Conservation (phyloP, 78 protist genomes). For the Dictyostelium brefeldianum region DNA sequence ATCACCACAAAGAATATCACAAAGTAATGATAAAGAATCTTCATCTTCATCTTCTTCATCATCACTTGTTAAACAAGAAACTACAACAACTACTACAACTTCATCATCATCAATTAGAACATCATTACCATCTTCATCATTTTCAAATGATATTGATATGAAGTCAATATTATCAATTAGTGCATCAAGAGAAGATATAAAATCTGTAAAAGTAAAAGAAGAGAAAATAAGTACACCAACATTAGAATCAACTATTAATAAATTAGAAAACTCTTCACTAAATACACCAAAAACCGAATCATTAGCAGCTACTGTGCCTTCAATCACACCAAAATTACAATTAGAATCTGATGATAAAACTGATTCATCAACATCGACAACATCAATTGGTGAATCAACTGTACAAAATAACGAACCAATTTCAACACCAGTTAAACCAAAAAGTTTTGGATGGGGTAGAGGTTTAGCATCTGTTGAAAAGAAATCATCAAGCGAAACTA, state of each 20-base stretch:
- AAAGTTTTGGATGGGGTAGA: conserved; percentile 31
- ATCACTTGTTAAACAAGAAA: neutral
- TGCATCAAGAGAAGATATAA: neutral
- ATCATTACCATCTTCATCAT: neutral
- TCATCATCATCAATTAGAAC: neutral
- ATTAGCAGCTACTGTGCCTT: neutral
- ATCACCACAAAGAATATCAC: neutral
- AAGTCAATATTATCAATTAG: neutral
- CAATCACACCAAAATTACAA: neutral
- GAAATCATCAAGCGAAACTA: neutral
- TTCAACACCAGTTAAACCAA: neutral
- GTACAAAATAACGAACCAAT: neutral
- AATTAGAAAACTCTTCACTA: neutral
- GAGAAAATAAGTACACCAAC: neutral
- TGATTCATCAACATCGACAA: neutral
- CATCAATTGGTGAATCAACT: neutral
- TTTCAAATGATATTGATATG: too few relatives aligned
- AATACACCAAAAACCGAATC: neutral
- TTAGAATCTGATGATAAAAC: neutral
- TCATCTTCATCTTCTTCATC: neutral
- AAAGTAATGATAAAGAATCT: neutral
- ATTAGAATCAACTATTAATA: neutral
- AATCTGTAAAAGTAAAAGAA: neutral
- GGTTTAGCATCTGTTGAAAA: conserved; percentile 36
- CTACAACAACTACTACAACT: neutral